Evolutionary conservation across 139 green algal species (phyloP).

Genomic region (Chlorella sorokiniana): DNA sequence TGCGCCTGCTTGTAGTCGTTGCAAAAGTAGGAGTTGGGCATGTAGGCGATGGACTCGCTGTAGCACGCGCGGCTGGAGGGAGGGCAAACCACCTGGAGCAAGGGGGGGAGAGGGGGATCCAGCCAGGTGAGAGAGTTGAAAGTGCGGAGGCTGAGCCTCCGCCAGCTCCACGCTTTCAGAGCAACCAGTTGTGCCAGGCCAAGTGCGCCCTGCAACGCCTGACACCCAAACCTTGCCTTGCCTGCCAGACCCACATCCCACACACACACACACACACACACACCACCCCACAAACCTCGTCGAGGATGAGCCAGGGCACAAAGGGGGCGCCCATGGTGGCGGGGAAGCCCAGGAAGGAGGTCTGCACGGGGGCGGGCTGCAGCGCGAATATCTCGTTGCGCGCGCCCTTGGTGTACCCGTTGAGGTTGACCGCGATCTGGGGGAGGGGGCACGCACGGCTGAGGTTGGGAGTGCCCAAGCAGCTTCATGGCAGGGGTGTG

Average conservation of each 20-base stretch:
- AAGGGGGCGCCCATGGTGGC: slow-evolving; percentile 82
- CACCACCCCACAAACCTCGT: slow-evolving; percentile 59
- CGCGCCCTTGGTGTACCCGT: slow-evolving; percentile 94
- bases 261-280: background rate
- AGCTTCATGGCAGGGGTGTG: background rate
- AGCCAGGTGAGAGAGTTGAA: background rate
- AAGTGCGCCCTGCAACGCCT: too few relatives aligned
- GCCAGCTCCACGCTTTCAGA: too few relatives aligned
- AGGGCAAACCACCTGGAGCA: slow-evolving; percentile 46
- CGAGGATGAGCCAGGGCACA: slow-evolving; percentile 86
- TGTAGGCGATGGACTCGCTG: slow-evolving; percentile 79
- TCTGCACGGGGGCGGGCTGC: slow-evolving; percentile 81
- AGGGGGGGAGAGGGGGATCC: background rate
- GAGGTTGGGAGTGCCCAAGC: background rate
- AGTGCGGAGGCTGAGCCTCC: too few relatives aligned
- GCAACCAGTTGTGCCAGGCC: too few relatives aligned
- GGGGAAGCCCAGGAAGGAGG: slow-evolving; percentile 91
- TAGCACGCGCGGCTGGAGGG: slow-evolving; percentile 73
- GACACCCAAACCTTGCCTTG: too few relatives aligned
- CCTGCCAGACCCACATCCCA: background rate
- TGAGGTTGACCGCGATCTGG: slow-evolving; percentile 89
- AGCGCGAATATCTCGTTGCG: slow-evolving; percentile 94
- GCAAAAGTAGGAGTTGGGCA: slow-evolving; percentile 95
- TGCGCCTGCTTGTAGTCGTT: slow-evolving; percentile 88
- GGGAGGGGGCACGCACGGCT: background rate